Evolutionary conservation across 202 grass and related monocot genomes (phyloP).

Genomic region (Elaeis oleifera): DNA sequence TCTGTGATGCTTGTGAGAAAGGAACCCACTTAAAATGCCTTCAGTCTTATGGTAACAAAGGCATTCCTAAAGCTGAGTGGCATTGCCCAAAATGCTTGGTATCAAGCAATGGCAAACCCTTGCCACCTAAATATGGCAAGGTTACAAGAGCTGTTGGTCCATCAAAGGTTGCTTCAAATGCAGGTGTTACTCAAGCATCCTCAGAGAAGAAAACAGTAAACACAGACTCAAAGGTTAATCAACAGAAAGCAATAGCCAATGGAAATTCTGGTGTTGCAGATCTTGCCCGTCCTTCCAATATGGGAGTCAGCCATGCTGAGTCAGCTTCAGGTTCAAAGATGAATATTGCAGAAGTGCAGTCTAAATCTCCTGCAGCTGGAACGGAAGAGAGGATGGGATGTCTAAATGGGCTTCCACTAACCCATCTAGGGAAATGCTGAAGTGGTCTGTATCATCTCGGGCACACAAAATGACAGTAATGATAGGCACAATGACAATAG

Average conservation of each 20-base stretch:
- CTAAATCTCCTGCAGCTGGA: conserved; percentile 15
- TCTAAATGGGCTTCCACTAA: conserved; percentile 23
- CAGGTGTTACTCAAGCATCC: background rate
- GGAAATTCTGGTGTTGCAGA: conserved; percentile 39
- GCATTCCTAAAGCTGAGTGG: conserved; percentile 80
- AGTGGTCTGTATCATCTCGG: conserved; percentile 20
- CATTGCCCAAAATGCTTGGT: conserved; percentile 73
- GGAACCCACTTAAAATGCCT: conserved; percentile 92
- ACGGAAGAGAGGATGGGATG: conserved; percentile 27
- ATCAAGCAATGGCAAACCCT: conserved; percentile 71
- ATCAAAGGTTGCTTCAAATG: conserved; percentile 39
- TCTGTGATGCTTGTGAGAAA: conserved; percentile 96
- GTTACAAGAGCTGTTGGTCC: conserved; percentile 68
- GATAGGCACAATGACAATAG: conserved; percentile 7
- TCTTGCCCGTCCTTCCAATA: conserved; percentile 15
- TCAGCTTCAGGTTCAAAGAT: conserved; percentile 25
- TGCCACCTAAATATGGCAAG: conserved; percentile 98
- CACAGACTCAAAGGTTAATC: conserved; percentile 35
- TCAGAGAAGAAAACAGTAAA: conserved; percentile 34
- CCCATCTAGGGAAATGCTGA: conserved; percentile 35
- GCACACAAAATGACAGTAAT: conserved; percentile 14
- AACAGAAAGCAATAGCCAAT: conserved; percentile 47
- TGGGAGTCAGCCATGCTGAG: conserved; percentile 16
- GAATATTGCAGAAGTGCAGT: conserved; percentile 25
- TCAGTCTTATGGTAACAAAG: conserved; percentile 75